Evolutionary conservation across 75 land plant genomes (phyloP).

Genomic region (Sequoiadendron giganteum): DNA sequence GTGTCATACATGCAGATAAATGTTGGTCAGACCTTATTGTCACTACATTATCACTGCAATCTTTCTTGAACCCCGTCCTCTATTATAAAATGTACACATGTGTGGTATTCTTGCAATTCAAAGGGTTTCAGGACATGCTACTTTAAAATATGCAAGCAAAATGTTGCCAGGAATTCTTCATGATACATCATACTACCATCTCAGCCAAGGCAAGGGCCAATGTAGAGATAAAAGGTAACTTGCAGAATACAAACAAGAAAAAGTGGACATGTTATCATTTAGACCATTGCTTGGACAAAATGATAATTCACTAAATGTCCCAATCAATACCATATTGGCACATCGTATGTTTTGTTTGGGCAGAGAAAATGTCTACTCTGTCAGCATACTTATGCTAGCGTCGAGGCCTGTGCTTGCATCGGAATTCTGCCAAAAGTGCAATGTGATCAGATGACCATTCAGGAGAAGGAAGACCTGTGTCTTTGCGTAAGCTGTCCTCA

Average conservation of each 20-base stretch:
- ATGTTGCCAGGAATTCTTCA: slow-evolving; percentile 12
- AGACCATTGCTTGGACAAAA: neutral
- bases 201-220: slow-evolving; percentile 1
- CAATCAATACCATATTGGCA: neutral
- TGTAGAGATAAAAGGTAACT: neutral
- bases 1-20: slow-evolving; percentile 12
- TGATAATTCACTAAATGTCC: slow-evolving; percentile 10
- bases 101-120: slow-evolving; percentile 2
- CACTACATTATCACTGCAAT: slow-evolving; percentile 12
- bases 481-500: slow-evolving; percentile 91
- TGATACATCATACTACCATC: slow-evolving; percentile 9
- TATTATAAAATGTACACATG: slow-evolving; percentile 13
- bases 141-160: slow-evolving; percentile 10
- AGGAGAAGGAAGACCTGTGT: slow-evolving; percentile 97
- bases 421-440: slow-evolving; percentile 91
- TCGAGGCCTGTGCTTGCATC: slow-evolving; percentile 56
- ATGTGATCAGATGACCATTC: slow-evolving; percentile 99
- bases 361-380: neutral
- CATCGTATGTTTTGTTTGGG: neutral
- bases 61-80: slow-evolving; percentile 13
- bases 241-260: slow-evolving; percentile 13
- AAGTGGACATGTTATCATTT: neutral
- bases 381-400: slow-evolving; percentile 18
- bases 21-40: slow-evolving; percentile 5
- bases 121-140: slow-evolving; percentile 7